These are phyloP conservation scores for Albizia julibrissin DNA, from an alignment of 306 rosid genomes.

Conservation along the genomic window DNA sequence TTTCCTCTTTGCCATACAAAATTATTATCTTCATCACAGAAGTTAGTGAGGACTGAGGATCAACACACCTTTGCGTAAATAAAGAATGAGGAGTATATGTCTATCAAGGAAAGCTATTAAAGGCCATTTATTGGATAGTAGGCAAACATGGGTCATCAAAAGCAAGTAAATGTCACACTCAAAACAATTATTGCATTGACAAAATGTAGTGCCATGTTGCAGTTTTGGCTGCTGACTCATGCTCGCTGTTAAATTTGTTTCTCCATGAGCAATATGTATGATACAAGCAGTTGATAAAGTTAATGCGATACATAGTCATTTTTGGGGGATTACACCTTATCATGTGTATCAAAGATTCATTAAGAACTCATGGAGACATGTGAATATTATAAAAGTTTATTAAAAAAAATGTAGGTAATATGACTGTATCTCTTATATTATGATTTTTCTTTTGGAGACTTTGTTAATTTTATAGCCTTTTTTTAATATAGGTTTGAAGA, in stretches of 20 bases:
- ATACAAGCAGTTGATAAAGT: not conserved
- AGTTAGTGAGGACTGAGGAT: not conserved
- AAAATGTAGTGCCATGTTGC: not conserved
- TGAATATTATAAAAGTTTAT: not conserved
- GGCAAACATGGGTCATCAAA: slow-evolving; percentile 8
- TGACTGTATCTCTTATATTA: not conserved
- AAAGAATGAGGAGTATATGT: slow-evolving; percentile 14
- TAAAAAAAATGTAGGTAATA: not conserved
- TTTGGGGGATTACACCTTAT: not conserved
- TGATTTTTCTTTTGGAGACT: not conserved
- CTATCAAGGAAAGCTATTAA: slow-evolving; percentile 4
- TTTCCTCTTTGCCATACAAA: slow-evolving; percentile 9
- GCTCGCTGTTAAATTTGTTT: not conserved
- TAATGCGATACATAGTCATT: not conserved
- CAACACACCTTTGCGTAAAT: slow-evolving; percentile 11
- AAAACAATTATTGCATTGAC: slow-evolving; percentile 24
- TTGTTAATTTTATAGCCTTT: not conserved
- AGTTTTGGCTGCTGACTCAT: slow-evolving; percentile 5
- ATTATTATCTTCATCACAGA: not conserved
- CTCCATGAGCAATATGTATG: not conserved
- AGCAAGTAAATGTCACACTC: slow-evolving; percentile 13
- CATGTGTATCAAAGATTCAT: not conserved
- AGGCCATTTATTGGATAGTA: not conserved
- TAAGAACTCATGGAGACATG: not conserved
- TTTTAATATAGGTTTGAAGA: not conserved